Percentiles rank a stretch among this genome's conserved stretches.
These are phyloP conservation scores for Elsinoe batatas DNA, from an alignment of 2,329 filamentous ascomycete genomes.

Conservation along the genomic window DNA sequence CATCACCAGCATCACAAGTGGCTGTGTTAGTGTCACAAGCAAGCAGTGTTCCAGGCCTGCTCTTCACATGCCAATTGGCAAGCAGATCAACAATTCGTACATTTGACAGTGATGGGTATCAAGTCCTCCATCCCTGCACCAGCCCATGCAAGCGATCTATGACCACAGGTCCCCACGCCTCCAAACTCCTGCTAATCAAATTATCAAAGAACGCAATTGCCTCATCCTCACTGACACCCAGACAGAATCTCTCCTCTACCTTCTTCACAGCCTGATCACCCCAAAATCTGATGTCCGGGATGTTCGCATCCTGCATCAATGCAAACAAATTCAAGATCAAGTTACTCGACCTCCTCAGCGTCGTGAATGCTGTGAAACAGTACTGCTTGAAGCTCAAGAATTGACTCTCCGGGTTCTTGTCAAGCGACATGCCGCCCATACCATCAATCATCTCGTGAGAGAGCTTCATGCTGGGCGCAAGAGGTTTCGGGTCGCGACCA, in stretches of 20 bases:
- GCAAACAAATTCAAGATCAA: slow-evolving; percentile 92
- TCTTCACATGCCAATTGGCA: too few species aligned
- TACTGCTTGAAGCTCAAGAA: slow-evolving; percentile 90
- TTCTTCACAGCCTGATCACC: slow-evolving; percentile 83
- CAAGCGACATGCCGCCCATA: slow-evolving; percentile 62
- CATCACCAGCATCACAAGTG: too few species aligned
- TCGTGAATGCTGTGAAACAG: slow-evolving; percentile 88
- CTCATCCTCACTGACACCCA: slow-evolving; percentile 87
- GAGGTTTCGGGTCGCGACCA: slow-evolving; percentile 91
- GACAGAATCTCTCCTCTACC: slow-evolving; percentile 85
- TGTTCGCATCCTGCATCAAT: slow-evolving; percentile 94
- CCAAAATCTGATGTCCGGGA: slow-evolving; percentile 76
- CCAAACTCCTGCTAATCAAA: slow-evolving; percentile 82
- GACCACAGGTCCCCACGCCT: slow-evolving; percentile 81
- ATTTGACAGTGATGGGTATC: not conserved
- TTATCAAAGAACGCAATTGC: slow-evolving; percentile 79
- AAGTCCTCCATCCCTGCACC: slow-evolving; percentile 82
- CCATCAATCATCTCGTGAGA: slow-evolving; percentile 98
- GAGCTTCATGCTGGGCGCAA: slow-evolving; percentile 93
- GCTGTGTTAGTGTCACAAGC: too few species aligned
- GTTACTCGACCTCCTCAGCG: slow-evolving; percentile 78
- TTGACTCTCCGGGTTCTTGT: slow-evolving; percentile 35
- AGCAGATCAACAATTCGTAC: not conserved
- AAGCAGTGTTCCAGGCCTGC: too few species aligned
- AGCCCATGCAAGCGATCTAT: slow-evolving; percentile 93